Conservation (phyloP, 2,329 filamentous ascomycete species). For the Aspergillus sp. region DNA sequence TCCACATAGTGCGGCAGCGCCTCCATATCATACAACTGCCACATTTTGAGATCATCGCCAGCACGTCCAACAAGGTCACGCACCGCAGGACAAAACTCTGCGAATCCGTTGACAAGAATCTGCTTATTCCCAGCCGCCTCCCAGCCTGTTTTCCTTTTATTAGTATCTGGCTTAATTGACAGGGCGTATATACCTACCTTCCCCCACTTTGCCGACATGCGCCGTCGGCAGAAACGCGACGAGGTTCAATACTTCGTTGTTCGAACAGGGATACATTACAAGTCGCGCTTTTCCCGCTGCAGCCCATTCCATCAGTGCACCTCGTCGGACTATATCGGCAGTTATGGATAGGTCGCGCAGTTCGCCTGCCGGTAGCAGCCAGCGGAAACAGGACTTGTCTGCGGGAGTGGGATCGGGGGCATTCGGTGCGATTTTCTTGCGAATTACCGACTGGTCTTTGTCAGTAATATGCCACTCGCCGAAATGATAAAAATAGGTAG, state of each 20-base stretch:
- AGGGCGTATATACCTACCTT: constrained; percentile 16
- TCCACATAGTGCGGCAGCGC: constrained; percentile 56
- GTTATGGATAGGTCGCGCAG: constrained; percentile 15
- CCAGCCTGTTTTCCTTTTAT: constrained; percentile 17
- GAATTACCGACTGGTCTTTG: constrained; percentile 23
- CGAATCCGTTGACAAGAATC: constrained; percentile 16
- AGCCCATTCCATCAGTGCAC: constrained; percentile 45
- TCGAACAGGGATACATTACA: constrained; percentile 48
- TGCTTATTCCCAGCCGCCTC: constrained; percentile 21
- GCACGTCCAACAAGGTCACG: constrained; percentile 30
- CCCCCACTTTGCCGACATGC: constrained; percentile 31
- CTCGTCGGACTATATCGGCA: constrained; percentile 20
- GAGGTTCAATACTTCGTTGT: constrained; percentile 48
- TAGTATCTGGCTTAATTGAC: too few species aligned
- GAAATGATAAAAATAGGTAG: too few species aligned
- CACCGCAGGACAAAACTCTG: constrained; percentile 18
- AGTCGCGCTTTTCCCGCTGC: constrained; percentile 41
- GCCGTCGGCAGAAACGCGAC: constrained; percentile 49
- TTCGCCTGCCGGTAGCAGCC: constrained; percentile 22
- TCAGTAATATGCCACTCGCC: background rate
- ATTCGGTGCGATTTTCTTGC: constrained; percentile 17
- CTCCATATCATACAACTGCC: constrained; percentile 63
- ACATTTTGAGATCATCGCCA: constrained; percentile 52
- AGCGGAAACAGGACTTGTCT: constrained; percentile 28
- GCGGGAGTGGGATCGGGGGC: constrained; percentile 19